Evolutionary conservation across 2,329 filamentous ascomycete genomes (phyloP).

Genomic region (Apiospora koreana): DNA sequence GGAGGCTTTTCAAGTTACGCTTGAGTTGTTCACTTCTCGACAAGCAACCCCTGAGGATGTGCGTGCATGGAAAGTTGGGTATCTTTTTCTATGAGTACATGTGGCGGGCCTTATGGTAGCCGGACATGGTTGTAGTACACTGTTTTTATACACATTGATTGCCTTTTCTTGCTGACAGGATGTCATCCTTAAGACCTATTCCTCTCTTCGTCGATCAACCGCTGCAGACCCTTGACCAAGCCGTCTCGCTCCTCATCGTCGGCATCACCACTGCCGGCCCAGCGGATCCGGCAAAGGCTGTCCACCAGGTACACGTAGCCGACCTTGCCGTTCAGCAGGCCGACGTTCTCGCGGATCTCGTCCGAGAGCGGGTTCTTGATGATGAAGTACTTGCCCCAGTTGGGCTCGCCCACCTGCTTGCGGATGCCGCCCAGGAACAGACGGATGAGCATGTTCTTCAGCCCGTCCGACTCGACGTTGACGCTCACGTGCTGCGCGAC

Average conservation of each 20-base stretch:
- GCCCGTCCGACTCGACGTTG: constrained; percentile 80
- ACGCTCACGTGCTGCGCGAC: constrained; percentile 77
- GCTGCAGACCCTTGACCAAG: constrained; percentile 64
- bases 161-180: constrained; percentile 3
- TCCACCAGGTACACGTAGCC: constrained; percentile 94
- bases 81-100: background rate
- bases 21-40: no score
- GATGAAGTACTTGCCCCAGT: constrained; percentile 64
- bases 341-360: constrained; percentile 63
- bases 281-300: constrained; percentile 82
- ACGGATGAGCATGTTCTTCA: constrained; percentile 62
- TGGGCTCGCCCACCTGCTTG: constrained; percentile 47
- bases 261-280: constrained; percentile 81
- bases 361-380: constrained; percentile 60
- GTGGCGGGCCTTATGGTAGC: background rate
- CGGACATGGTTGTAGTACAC: background rate
- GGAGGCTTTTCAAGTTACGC: no score
- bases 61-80: background rate
- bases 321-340: constrained; percentile 84
- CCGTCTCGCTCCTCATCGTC: constrained; percentile 66
- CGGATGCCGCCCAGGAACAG: constrained; percentile 58
- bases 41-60: no score
- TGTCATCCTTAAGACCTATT: constrained; percentile 25
- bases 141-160: background rate
- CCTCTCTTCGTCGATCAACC: constrained; percentile 61